These are phyloP conservation scores for Coemansia sp. DNA, from an alignment of 192 early-diverging fungal species.

Conservation along the genomic window DNA sequence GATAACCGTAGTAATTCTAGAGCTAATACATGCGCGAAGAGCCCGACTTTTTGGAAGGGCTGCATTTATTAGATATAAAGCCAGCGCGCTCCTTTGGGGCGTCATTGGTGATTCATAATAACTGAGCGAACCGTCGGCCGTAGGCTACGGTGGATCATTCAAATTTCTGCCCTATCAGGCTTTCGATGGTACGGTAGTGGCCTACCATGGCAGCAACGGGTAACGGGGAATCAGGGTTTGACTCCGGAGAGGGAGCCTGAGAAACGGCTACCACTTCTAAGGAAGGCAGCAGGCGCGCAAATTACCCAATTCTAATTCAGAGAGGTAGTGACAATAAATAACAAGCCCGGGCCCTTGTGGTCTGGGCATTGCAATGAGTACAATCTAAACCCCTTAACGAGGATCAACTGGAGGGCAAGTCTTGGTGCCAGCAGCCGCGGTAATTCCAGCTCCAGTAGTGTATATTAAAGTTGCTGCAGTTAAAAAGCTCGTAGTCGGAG, in stretches of 20 bases:
- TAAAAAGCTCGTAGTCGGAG: slow-evolving; percentile 62
- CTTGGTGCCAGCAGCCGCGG: slow-evolving; percentile 55
- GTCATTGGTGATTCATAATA: slow-evolving; percentile 69
- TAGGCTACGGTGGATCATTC: slow-evolving; percentile 76
- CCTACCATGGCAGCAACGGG: slow-evolving; percentile 76
- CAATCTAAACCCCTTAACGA: slow-evolving; percentile 53
- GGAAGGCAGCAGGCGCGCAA: slow-evolving; percentile 63
- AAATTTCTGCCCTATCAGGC: slow-evolving; percentile 84
- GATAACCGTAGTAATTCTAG: slow-evolving; percentile 82
- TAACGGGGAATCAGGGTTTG: slow-evolving; percentile 70
- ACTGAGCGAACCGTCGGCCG: slow-evolving; percentile 73
- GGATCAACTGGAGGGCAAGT: slow-evolving; percentile 59
- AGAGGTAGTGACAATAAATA: slow-evolving; percentile 59
- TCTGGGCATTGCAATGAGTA: slow-evolving; percentile 54
- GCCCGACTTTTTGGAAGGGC: slow-evolving; percentile 67
- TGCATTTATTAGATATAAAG: slow-evolving; percentile 76
- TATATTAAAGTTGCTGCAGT: slow-evolving; percentile 66
- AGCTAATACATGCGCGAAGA: slow-evolving; percentile 72
- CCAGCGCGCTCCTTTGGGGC: slow-evolving; percentile 42
- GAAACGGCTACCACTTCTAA: slow-evolving; percentile 65
- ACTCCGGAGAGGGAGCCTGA: slow-evolving; percentile 61
- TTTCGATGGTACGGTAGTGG: slow-evolving; percentile 79
- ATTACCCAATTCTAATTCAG: slow-evolving; percentile 58
- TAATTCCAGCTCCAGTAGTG: slow-evolving; percentile 60
- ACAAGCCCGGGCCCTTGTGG: slow-evolving; percentile 40